Evolutionary conservation across 2,329 filamentous ascomycete species (phyloP), one percentile per base, ranked within the genome.

Genomic region (Cordyceps pruinosa): DNA sequence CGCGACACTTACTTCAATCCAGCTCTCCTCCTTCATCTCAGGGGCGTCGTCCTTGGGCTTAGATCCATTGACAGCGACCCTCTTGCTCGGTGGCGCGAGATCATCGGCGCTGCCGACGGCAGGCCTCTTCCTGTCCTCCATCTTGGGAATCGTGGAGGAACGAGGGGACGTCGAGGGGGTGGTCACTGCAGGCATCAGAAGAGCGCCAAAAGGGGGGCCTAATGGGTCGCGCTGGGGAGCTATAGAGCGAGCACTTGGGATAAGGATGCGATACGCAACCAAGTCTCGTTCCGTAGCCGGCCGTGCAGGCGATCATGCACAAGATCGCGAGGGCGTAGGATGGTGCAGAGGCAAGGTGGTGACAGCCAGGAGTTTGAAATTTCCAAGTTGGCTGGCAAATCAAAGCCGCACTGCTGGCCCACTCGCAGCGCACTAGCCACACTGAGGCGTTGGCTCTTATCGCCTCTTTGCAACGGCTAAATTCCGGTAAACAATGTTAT

Each of bases 81-180:
- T 88, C 81, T 97, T 99, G 69, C 86, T 88, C 23, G 93, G 92
- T 64, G 93, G 93, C 63, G 88, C 89, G 69, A 89, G 79, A 65
- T 97, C 90, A 72, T 94, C 89, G 68, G 84, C 78, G 70, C 87
- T 88, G 74, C 84, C 82, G 66, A 88, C 82, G 70, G 91, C 89
- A 70, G 91, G 88, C 84, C 94, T 86, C 84, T 99, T 99, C 84
- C 94, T 90, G 80, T 97, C 94, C 83, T 99, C 94, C 93, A 97
- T 99, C 84, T 94, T 96, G 79, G 85, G 80, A 77, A 89, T 81
- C 82, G 86, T 86, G 78, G 90, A 87, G 80, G 88, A 84, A 83
- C 85, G 84, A 80, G 86, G 81, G 70, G 76, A 74, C 74, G 86
- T 80, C 75, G 85, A 82, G 72, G 81, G 80, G 66, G 84, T 82